Evolutionary conservation across 2,329 filamentous ascomycete genomes (phyloP).

Genomic region (Fusarium sp.): DNA sequence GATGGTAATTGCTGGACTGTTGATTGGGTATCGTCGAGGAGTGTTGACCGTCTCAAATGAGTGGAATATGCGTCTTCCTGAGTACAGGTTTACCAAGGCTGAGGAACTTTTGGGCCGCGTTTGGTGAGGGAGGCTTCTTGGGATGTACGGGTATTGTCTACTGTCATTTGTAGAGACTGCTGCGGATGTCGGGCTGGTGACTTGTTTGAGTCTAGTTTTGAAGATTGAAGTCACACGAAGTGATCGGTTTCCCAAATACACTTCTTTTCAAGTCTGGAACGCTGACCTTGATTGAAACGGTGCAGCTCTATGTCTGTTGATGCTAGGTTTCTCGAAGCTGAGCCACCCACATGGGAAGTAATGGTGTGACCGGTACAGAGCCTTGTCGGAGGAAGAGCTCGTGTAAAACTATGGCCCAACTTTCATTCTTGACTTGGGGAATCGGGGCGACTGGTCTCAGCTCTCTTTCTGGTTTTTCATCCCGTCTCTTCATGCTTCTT

Average conservation of each 20-base stretch:
- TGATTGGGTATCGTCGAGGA: not conserved
- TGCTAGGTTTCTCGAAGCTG: not conserved
- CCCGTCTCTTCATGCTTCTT: not conserved
- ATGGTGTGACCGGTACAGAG: not conserved
- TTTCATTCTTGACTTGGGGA: not conserved
- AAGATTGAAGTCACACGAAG: not conserved
- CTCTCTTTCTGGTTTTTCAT: not conserved
- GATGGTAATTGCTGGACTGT: not conserved
- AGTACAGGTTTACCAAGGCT: not conserved
- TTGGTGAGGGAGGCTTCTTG: not conserved
- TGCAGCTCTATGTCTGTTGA: not conserved
- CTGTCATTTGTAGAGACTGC: not conserved
- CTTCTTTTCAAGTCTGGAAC: not conserved
- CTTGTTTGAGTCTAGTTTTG: not conserved
- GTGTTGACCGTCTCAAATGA: constrained; percentile 3
- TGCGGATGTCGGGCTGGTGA: not conserved
- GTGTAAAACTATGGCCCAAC: not conserved
- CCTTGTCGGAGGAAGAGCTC: not conserved
- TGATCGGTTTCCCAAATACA: not conserved
- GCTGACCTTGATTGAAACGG: not conserved
- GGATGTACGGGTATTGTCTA: not conserved
- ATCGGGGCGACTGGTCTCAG: not conserved
- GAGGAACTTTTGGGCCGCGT: not conserved
- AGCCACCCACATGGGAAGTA: not conserved
- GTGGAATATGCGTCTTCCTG: not conserved